Percentiles rank a stretch among this genome's conserved stretches.
These are phyloP conservation scores for Sherardia arvensis DNA, from an alignment of 257 asterid genomes.

Conservation along the genomic window DNA sequence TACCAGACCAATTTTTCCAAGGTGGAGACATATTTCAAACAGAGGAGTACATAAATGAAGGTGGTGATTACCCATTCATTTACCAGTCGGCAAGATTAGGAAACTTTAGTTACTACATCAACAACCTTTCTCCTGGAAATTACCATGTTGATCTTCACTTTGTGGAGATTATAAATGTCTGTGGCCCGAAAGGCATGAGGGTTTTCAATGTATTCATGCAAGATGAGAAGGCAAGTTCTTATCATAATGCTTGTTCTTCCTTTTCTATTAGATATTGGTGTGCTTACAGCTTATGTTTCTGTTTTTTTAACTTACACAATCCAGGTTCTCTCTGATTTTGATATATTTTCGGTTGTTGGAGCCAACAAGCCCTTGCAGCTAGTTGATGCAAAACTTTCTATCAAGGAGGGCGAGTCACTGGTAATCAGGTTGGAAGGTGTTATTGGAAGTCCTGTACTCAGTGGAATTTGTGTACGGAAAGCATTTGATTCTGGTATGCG, in stretches of 20 bases:
- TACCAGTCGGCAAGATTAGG: constrained; percentile 85
- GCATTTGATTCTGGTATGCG: constrained; percentile 47
- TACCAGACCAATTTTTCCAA: constrained; percentile 53
- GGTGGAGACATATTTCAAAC: constrained; percentile 89
- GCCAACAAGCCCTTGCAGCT: constrained; percentile 84
- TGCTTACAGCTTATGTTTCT: not conserved
- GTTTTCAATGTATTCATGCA: constrained; percentile 71
- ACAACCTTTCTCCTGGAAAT: constrained; percentile 58
- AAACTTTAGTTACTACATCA: constrained; percentile 51
- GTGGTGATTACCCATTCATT: constrained; percentile 66
- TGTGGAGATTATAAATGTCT: constrained; percentile 64
- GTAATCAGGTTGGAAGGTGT: constrained; percentile 68
- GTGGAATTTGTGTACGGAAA: constrained; percentile 79
- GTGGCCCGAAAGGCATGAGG: constrained; percentile 95
- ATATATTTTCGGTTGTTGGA: constrained; percentile 85
- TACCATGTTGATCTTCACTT: constrained; percentile 81
- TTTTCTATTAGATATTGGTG: not conserved
- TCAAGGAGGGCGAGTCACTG: constrained; percentile 58
- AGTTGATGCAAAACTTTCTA: constrained; percentile 52
- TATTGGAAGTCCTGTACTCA: constrained; percentile 71
- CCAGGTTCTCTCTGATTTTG: constrained; percentile 85
- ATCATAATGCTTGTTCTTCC: not conserved
- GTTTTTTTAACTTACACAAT: not conserved
- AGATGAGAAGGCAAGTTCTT: constrained; percentile 73
- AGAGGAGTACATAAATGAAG: constrained; percentile 52